Evolutionary conservation across 805 yeast genomes (phyloP).

Genomic region (Ogataea glucozyma): DNA sequence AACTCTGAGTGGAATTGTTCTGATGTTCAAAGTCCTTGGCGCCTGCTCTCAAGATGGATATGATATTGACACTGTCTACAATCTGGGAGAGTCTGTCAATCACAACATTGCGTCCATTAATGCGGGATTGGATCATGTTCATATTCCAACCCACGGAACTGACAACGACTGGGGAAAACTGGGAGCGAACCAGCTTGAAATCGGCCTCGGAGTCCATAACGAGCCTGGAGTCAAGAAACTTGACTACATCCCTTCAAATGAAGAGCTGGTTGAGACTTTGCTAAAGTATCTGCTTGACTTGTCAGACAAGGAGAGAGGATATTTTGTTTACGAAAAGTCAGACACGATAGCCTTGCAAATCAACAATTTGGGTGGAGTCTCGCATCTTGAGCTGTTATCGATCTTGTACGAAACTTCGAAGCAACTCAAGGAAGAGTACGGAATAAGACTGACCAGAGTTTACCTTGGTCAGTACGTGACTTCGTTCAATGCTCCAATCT

Average conservation of each 20-base stretch:
- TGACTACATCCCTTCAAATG: constrained; percentile 35
- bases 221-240: constrained; percentile 40
- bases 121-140: constrained; percentile 42
- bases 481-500: constrained; percentile 40
- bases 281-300: constrained; percentile 32
- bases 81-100: constrained; percentile 33
- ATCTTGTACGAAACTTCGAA: constrained; percentile 29
- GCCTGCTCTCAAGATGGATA: constrained; percentile 32
- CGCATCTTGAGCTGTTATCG: constrained; percentile 37
- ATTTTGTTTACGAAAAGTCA: constrained; percentile 30
- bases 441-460: constrained; percentile 33
- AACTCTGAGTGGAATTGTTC: constrained; percentile 37
- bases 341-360: constrained; percentile 36
- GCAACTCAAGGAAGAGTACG: constrained; percentile 30
- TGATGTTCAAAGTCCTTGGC: constrained; percentile 37
- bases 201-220: constrained; percentile 42
- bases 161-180: constrained; percentile 29
- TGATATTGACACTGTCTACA: constrained; percentile 31
- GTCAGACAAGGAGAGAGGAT: constrained; percentile 33
- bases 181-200: constrained; percentile 34
- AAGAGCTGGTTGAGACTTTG: constrained; percentile 32
- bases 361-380: constrained; percentile 41
- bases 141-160: constrained; percentile 37
- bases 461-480: constrained; percentile 38
- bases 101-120: constrained; percentile 35